phyloP scores from a whole-genome alignment of 2,329 filamentous ascomycete genomes.

The Phialophora chinensis region DNA sequence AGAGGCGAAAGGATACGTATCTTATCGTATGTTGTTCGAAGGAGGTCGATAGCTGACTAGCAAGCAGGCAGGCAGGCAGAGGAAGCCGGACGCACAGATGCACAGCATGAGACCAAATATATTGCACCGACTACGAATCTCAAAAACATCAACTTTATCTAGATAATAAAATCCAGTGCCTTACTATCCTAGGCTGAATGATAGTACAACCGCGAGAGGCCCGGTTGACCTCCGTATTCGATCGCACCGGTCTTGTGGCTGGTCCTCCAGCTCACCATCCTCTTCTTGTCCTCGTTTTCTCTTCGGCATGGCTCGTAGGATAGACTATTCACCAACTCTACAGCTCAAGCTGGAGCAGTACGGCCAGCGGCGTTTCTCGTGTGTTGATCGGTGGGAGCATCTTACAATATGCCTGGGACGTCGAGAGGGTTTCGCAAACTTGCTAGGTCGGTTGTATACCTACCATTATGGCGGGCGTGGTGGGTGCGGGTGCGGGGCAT shows the following conservation, averaged over 20 bases:
- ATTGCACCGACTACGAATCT: no score
- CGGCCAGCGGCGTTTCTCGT: not conserved
- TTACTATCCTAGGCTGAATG: not conserved
- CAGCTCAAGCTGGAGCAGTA: not conserved
- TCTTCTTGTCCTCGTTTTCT: no score
- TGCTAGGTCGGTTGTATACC: not conserved
- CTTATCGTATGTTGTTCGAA: no score
- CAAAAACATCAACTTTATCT: not conserved
- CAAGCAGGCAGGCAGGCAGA: no score
- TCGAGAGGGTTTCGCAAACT: not conserved
- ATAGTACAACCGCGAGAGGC: not conserved
- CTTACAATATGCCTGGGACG: not conserved
- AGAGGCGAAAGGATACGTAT: no score
- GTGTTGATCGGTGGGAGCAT: not conserved
- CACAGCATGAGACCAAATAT: no score
- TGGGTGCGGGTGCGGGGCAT: no score
- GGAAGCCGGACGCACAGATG: no score
- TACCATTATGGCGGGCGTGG: no score
- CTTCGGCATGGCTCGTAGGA: not conserved
- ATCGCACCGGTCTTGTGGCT: not conserved
- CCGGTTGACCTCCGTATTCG: no score
- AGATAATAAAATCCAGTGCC: not conserved
- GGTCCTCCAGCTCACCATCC: not conserved
- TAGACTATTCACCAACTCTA: not conserved
- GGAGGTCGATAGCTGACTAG: no score